Evolutionary conservation across 2,329 filamentous ascomycete species (phyloP).

Genomic region (Fusarium sp.): DNA sequence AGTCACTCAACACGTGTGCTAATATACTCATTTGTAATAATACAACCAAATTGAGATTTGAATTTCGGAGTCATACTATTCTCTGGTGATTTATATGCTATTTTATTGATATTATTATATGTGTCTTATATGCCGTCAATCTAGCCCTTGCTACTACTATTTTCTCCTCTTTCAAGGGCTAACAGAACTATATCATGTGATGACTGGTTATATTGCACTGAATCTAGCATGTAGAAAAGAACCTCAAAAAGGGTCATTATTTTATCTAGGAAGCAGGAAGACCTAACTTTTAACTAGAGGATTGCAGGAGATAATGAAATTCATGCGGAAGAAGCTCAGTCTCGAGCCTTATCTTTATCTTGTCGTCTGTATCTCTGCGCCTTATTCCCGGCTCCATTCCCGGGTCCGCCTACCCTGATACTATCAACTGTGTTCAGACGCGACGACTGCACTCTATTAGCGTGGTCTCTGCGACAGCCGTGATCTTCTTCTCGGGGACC

Average conservation of each 20-base stretch:
- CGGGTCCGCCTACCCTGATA: too few species aligned
- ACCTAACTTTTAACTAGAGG: too few species aligned
- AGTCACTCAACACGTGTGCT: background rate
- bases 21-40: background rate
- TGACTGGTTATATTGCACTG: background rate
- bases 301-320: background rate
- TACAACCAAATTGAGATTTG: background rate
- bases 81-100: background rate
- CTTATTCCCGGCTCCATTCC: background rate
- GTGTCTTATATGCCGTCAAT: background rate
- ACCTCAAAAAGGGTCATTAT: rapidly evolving
- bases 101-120: background rate
- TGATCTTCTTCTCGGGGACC: too few species aligned
- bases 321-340: background rate
- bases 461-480: too few species aligned
- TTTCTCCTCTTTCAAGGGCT: background rate
- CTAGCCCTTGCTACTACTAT: background rate
- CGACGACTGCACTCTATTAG: too few species aligned
- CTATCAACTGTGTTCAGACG: too few species aligned
- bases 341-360: background rate
- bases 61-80: background rate
- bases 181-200: rapidly evolving
- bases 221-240: too few species aligned
- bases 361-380: background rate
- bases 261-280: background rate